These are phyloP conservation scores for Eleusine indica DNA, from an alignment of 176 grass and related monocot genomes.

Conservation along the genomic window DNA sequence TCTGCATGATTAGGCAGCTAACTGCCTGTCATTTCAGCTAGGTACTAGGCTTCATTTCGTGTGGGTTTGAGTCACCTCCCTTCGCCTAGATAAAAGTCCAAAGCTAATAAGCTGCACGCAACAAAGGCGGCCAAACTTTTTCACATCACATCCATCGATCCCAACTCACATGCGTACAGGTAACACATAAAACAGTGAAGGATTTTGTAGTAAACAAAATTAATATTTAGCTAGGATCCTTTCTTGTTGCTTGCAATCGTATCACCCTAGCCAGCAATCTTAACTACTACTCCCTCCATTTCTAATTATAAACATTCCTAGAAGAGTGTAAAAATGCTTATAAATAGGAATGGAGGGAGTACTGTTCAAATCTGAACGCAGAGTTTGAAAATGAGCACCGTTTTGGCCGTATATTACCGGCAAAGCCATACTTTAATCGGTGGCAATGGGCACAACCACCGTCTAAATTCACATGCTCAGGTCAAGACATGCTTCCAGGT, in stretches of 20 bases:
- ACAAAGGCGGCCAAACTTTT: slow-evolving; percentile 23
- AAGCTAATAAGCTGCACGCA: background rate
- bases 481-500: slow-evolving; percentile 31
- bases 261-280: background rate
- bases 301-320: too few relatives aligned
- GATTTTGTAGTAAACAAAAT: slow-evolving; percentile 22
- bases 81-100: background rate
- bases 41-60: slow-evolving; percentile 34
- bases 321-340: too few relatives aligned
- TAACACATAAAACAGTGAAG: background rate
- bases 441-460: slow-evolving; percentile 17
- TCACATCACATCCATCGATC: slow-evolving; percentile 13
- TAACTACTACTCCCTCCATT: background rate
- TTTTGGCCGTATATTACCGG: background rate
- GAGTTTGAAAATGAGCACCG: background rate
- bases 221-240: background rate
- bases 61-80: slow-evolving; percentile 8
- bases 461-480: slow-evolving; percentile 28
- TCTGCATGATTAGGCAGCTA: slow-evolving; percentile 15
- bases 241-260: background rate
- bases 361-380: slow-evolving; percentile 12
- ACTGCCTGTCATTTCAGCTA: slow-evolving; percentile 31
- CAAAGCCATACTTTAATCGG: background rate
- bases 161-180: background rate
- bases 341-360: too few relatives aligned